Evolutionary conservation across 176 grass and related monocot species (phyloP).

Genomic region (Alloteropsis semialata): DNA sequence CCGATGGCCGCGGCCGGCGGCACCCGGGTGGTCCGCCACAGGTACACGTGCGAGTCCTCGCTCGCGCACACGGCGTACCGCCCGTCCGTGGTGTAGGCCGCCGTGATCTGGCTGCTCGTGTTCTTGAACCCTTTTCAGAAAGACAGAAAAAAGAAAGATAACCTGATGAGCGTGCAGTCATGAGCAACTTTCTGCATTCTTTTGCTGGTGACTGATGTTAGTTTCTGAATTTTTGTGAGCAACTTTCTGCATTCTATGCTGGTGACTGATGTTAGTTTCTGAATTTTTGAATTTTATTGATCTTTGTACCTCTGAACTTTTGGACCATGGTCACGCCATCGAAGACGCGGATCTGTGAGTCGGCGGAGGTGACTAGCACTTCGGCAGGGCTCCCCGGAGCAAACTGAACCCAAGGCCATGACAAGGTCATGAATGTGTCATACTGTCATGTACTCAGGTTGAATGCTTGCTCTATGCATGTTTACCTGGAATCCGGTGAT

Average conservation of each 20-base stretch:
- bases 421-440: not conserved
- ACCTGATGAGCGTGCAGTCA: not conserved
- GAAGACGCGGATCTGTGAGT: conserved; percentile 91
- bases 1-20: conserved; percentile 29
- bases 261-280: not conserved
- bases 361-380: conserved; percentile 86
- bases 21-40: conserved; percentile 30
- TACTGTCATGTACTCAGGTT: not conserved
- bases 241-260: not conserved
- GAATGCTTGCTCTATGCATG: not conserved
- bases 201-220: too few relatives aligned
- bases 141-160: too few relatives aligned
- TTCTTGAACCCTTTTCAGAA: conserved; percentile 64
- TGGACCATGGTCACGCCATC: conserved; percentile 79
- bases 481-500: conserved; percentile 90
- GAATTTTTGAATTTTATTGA: not conserved
- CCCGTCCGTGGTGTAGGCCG: conserved; percentile 73
- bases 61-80: conserved; percentile 71
- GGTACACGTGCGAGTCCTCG: conserved; percentile 92
- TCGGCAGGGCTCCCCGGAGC: conserved; percentile 62
- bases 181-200: too few relatives aligned
- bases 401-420: conserved; percentile 44
- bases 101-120: conserved; percentile 94
- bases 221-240: too few relatives aligned
- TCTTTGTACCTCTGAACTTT: conserved; percentile 72